Evolutionary conservation across 2,329 filamentous ascomycete genomes (phyloP), one percentile per base, ranked within the genome.

Genomic region (Anthostomella pinea): DNA sequence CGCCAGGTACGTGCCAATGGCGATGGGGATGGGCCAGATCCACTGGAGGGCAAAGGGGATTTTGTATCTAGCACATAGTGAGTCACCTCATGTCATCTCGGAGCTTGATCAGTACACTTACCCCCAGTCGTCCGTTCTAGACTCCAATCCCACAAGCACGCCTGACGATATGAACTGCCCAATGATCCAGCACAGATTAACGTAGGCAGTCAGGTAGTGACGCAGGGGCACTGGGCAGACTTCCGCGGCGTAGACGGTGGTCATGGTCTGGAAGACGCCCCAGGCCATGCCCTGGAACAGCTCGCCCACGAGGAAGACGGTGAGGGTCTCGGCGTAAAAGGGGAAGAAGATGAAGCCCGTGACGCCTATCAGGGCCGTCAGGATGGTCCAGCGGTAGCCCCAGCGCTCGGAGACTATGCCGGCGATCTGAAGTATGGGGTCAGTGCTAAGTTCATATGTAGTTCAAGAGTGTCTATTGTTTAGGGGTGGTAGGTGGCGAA

Each of bases 241-340:
- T 32, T 57, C 54, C 8, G 54, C 54, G 1, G 54, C 54, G 22
- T 57, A 57, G 6, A 53, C 48, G 1, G 49, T 48, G 1, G 54
- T 56, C 49, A 57, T 56, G 11, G 53, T 56, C 41, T 57, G 54
- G 43, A 56, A 57, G 28, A 55, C 47, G 11, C 54, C 54, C 51
- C 63, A 67, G 0, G 65, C 63, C 36, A 69, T 57, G 10, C 66
- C 66, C 34, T 59, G 62, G 16, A 68, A 58, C n/a, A 68, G 41
- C 44, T 67, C 62, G 5, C 62, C 63, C 3, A 59, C 60, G 11
- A 67, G 55, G 16, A 67, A 60, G 7, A 65, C 39, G 2, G 53
- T 42, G 5, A 65, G 49, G 17, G 49, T 62, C 4, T 51, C 41
- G 1, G 62, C 63, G 43, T 67, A 68, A 43, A 69, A 69, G 4